Conservation (phyloP, 2,329 filamentous ascomycete species). For the Fusarium incarnatum region DNA sequence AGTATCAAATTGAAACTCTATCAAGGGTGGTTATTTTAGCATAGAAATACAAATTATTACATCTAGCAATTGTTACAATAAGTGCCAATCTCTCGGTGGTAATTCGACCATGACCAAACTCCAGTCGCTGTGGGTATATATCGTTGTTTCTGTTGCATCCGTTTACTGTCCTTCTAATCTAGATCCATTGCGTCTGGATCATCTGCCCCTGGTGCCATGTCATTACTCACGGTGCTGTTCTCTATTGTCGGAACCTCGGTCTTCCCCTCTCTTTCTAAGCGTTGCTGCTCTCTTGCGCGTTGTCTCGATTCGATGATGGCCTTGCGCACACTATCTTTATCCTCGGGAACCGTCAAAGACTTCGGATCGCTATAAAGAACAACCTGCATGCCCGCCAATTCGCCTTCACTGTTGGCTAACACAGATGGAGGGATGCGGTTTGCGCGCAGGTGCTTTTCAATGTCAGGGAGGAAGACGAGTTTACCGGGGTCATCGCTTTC, state of each 20-base stretch:
- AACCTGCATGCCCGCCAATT: conserved; percentile 74
- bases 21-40: conserved; percentile 16
- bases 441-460: conserved; percentile 81
- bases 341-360: conserved; percentile 79
- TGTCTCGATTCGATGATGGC: conserved; percentile 84
- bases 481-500: conserved; percentile 62
- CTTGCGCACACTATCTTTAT: conserved; percentile 81
- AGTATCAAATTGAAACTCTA: conserved; percentile 32
- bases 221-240: conserved; percentile 20
- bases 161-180: conserved; percentile 54
- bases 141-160: conserved; percentile 9
- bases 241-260: conserved; percentile 10
- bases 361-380: conserved; percentile 86
- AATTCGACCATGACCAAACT: conserved; percentile 34
- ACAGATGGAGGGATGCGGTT: conserved; percentile 77
- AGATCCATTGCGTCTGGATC: conserved; percentile 77
- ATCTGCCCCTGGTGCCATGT: conserved; percentile 27
- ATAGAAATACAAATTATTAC: conserved; percentile 30
- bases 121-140: conserved; percentile 45
- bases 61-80: conserved; percentile 2
- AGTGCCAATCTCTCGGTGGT: background rate
- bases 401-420: conserved; percentile 66
- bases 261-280: conserved; percentile 52
- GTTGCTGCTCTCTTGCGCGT: conserved; percentile 71
- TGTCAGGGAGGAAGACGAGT: conserved; percentile 85